phyloP scores from a whole-genome alignment of 1,284 basidiomycete genomes.

The Ganoderma multipileum region DNA sequence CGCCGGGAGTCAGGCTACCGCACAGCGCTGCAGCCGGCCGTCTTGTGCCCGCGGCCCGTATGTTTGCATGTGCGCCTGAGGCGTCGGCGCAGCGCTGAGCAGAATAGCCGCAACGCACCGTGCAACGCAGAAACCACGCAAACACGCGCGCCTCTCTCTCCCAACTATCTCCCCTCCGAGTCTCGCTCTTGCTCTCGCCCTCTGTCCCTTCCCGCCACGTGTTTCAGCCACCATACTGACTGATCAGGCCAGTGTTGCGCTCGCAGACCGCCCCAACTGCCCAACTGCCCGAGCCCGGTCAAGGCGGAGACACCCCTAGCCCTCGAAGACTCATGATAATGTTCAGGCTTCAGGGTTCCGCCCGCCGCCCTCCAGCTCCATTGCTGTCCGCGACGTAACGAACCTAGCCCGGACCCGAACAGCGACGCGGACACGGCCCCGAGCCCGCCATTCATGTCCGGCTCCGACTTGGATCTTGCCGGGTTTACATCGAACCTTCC shows the following conservation, averaged over 20 bases:
- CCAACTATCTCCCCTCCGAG: not conserved
- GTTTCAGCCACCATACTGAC: not conserved
- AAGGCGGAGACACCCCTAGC: not conserved
- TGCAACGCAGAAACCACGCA: not conserved
- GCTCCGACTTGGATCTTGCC: not conserved
- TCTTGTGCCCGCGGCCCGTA: not conserved
- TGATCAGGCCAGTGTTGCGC: not conserved
- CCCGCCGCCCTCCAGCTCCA: not conserved
- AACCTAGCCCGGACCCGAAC: not conserved
- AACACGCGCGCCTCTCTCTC: not conserved
- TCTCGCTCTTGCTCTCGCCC: too few species aligned
- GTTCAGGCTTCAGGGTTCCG: not conserved
- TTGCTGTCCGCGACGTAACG: not conserved
- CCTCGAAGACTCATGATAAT: not conserved
- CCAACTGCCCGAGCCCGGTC: not conserved
- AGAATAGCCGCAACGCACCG: not conserved
- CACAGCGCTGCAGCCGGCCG: not conserved
- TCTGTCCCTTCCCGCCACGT: not conserved
- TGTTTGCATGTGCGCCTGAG: too few species aligned
- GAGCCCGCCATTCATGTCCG: not conserved
- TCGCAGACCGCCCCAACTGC: not conserved
- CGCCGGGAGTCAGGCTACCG: not conserved
- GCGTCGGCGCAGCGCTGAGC: not conserved
- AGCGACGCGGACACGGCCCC: not conserved
- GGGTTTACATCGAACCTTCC: not conserved